A percentile compares a stretch with the other conserved stretches of the same genome.
phyloP scores from a whole-genome alignment of 371 early-diverging fungal genomes.

The Chytridium lagenaria region DNA sequence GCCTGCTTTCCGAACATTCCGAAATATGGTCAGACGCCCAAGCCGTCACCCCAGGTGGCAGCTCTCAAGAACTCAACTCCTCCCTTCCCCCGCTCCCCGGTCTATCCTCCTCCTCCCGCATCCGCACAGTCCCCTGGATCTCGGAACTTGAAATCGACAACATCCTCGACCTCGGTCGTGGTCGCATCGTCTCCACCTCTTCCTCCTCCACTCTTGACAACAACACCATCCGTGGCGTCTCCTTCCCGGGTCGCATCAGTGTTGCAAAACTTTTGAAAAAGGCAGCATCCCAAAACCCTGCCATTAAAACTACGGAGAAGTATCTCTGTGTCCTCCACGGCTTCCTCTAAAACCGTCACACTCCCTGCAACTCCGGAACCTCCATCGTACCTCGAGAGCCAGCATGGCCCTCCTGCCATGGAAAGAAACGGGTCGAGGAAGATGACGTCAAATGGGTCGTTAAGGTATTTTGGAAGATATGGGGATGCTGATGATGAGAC shows the following conservation, averaged over 20 bases:
- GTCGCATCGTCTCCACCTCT: not conserved
- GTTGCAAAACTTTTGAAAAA: slow-evolving; percentile 27
- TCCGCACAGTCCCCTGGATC: slow-evolving; percentile 51
- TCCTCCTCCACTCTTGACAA: not conserved
- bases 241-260: slow-evolving; percentile 19
- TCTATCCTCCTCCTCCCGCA: not conserved
- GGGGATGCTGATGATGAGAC: not conserved
- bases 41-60: not conserved
- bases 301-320: not conserved
- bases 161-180: slow-evolving; percentile 39
- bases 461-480: no score
- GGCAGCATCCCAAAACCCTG: not conserved
- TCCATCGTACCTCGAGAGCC: slow-evolving; percentile 5
- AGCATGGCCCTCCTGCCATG: not conserved
- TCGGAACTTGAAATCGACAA: slow-evolving; percentile 33
- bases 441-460: no score
- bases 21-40: slow-evolving; percentile 45
- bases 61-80: slow-evolving; percentile 7
- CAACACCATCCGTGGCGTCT: slow-evolving; percentile 29
- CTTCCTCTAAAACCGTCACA: not conserved
- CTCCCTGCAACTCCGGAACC: slow-evolving; percentile 3
- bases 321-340: slow-evolving; percentile 6
- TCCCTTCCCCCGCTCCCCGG: not conserved
- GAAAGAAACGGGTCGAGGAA: not conserved
- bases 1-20: slow-evolving; percentile 46